Base-by-base conservation (phyloP, 768 basidiomycete species). In the button mushroom (Agaricus bisporus) region DNA sequence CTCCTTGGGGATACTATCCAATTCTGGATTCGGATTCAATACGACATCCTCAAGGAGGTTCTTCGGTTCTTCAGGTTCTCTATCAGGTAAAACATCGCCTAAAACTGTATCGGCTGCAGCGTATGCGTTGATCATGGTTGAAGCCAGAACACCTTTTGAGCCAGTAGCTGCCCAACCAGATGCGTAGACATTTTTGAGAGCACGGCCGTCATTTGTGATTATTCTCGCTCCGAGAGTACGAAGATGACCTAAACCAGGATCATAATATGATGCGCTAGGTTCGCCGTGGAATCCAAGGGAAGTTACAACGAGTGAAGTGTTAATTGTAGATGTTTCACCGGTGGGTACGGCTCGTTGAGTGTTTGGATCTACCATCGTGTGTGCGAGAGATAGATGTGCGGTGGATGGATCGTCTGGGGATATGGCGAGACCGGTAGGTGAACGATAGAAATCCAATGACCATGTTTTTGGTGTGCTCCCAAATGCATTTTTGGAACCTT, bases 151-250 rank as follows among this genome's bases (percentile, higher is more conserved):
- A 9, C 95, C 95, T 49, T 82, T 85, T 0, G 97, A 94, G 35
- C 95, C 95, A 3, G 80, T 83, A 2, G 91, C 86, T 2, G 91
- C 86, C 97, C 97, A 99, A 9, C 95, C 95, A 1, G 90, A 86
- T 1, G 91, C 87, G 64, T 97, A 99, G n/a, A 95, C 73, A 54
- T 81, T 81, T 36, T 73, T 75, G 36, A 85, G 59, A 1, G 61
- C 61, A 4, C 57, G 51, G 0, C 76, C 76, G 4, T 58, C 58
- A 3, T 65, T 59, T 10, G 72, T 70, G 25, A 80, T 61, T 7
- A 89, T 70, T 11, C 83, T 74, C 4, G 80, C 80, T 6, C 67
- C 66, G 2, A 66, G 57, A 1, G 78, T 78, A n/a, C 82, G 78
- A 12, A 89, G 69, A 59, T 83, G 84, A 2, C 77, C 68, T 3